phyloP scores from a whole-genome alignment of 2,329 filamentous ascomycete genomes.

The Trichoderma atrobrunneum region DNA sequence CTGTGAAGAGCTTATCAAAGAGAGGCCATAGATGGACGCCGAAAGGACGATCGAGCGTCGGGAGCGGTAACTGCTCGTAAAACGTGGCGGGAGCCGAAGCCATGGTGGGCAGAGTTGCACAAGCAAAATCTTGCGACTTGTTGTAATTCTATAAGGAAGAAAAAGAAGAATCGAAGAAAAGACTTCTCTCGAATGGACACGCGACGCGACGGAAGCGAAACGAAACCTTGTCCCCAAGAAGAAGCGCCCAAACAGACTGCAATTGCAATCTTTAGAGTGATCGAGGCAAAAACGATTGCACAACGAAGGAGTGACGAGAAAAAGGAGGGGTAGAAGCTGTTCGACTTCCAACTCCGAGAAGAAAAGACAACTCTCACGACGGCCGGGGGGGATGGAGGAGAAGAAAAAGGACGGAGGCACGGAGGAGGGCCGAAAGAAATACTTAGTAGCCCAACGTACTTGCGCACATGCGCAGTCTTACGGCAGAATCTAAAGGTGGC shows the following conservation, averaged over 20 bases:
- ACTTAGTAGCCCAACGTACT: not conserved
- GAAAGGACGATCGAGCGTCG: conserved; percentile 87
- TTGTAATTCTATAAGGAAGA: not conserved
- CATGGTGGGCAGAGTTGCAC: conserved; percentile 31
- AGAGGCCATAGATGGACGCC: conserved; percentile 90
- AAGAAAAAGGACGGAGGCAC: not conserved
- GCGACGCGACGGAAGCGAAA: conserved; percentile 15
- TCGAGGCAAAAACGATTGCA: conserved; percentile 8
- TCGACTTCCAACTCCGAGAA: conserved; percentile 20
- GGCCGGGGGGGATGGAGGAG: conserved; percentile 27
- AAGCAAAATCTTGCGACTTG: not conserved
- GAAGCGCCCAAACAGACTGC: not conserved
- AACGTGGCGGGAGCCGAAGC: conserved; percentile 35
- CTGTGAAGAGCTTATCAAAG: conserved; percentile 83
- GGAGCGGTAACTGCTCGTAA: conserved; percentile 60
- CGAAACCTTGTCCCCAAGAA: conserved; percentile 16
- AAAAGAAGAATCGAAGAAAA: not conserved
- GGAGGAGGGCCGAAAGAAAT: conserved; percentile 25
- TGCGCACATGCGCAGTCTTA: not conserved
- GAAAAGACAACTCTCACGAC: conserved; percentile 16
- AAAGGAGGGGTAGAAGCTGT: conserved; percentile 24
- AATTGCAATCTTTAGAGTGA: conserved; percentile 5
- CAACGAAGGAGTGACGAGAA: conserved; percentile 39
- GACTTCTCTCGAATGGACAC: conserved; percentile 4
- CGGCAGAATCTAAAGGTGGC: not conserved